Evolutionary conservation across 148 eudicot genomes (phyloP).

Genomic region (Camellia sinensis): DNA sequence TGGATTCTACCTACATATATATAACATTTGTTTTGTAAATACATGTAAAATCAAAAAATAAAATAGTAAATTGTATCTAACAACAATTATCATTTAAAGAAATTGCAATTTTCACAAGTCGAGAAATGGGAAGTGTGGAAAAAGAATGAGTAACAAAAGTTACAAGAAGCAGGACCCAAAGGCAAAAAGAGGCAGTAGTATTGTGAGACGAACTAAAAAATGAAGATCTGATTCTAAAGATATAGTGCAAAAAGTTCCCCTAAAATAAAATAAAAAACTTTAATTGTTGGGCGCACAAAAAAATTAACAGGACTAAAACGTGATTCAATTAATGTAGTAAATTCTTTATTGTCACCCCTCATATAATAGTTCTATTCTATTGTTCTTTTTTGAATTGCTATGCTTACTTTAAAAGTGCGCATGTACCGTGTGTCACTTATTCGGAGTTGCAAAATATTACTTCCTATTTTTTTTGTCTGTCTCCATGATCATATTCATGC

Average conservation of each 20-base stretch:
- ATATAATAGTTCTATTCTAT: neutral
- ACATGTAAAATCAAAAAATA: too few relatives aligned
- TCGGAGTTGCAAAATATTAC: neutral
- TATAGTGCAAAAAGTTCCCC: neutral
- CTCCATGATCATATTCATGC: neutral
- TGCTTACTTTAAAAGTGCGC: neutral
- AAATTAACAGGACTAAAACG: constrained; percentile 11
- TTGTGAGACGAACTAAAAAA: neutral
- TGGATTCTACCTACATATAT: too few relatives aligned
- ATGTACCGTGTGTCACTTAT: neutral
- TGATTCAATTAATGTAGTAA: constrained; percentile 11
- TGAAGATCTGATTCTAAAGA: neutral
- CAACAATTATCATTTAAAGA: too few relatives aligned
- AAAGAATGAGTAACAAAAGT: neutral
- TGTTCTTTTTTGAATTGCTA: neutral
- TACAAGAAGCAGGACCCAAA: constrained; percentile 9
- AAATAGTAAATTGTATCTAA: too few relatives aligned
- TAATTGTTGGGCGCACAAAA: neutral
- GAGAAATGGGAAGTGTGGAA: neutral
- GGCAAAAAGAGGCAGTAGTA: neutral
- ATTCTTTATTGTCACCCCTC: neutral
- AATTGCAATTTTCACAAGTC: neutral
- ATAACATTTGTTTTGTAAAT: too few relatives aligned
- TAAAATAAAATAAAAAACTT: neutral
- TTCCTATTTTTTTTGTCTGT: neutral